These are phyloP conservation scores for Mimosa bimucronata DNA, from an alignment of 306 rosid species.

Conservation along the genomic window DNA sequence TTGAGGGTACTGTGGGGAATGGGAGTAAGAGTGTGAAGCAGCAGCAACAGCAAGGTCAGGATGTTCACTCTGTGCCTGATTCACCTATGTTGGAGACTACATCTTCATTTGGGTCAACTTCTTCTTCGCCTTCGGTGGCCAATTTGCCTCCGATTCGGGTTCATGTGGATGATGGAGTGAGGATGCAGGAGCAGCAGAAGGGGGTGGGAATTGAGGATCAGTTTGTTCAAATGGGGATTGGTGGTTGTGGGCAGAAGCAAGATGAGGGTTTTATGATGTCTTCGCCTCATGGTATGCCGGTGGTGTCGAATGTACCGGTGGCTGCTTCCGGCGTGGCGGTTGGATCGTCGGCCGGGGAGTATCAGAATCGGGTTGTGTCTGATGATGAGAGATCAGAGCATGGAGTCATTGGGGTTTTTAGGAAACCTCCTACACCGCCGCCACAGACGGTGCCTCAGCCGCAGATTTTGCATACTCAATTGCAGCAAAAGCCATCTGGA, in stretches of 20 bases:
- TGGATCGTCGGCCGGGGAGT: slow-evolving; percentile 52
- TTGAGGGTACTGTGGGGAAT: too few relatives aligned
- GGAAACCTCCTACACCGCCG: slow-evolving; percentile 61
- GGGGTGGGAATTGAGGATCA: slow-evolving; percentile 87
- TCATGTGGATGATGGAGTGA: slow-evolving; percentile 65
- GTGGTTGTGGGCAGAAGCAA: slow-evolving; percentile 51
- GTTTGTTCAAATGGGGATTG: slow-evolving; percentile 74
- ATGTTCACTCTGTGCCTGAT: slow-evolving; percentile 94
- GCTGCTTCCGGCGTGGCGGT: slow-evolving; percentile 48
- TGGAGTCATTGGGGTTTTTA: slow-evolving; percentile 57
- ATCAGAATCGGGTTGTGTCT: slow-evolving; percentile 61
- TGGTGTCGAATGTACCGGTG: slow-evolving; percentile 31
- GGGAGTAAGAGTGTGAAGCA: too few relatives aligned
- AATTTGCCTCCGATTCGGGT: slow-evolving; percentile 93
- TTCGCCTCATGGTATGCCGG: slow-evolving; percentile 70
- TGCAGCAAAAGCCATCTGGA: slow-evolving; percentile 70
- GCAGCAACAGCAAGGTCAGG: too few relatives aligned
- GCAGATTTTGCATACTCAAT: slow-evolving; percentile 50
- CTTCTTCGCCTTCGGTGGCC: slow-evolving; percentile 84
- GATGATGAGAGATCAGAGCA: slow-evolving; percentile 98
- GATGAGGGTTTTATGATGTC: slow-evolving; percentile 72
- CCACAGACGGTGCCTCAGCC: slow-evolving; percentile 49
- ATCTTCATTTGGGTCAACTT: slow-evolving; percentile 90
- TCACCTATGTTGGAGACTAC: slow-evolving; percentile 91
- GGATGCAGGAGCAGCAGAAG: slow-evolving; percentile 74